Evolutionary conservation across 2,329 filamentous ascomycete genomes (phyloP).

Genomic region (Endoconidiophora polonica): DNA sequence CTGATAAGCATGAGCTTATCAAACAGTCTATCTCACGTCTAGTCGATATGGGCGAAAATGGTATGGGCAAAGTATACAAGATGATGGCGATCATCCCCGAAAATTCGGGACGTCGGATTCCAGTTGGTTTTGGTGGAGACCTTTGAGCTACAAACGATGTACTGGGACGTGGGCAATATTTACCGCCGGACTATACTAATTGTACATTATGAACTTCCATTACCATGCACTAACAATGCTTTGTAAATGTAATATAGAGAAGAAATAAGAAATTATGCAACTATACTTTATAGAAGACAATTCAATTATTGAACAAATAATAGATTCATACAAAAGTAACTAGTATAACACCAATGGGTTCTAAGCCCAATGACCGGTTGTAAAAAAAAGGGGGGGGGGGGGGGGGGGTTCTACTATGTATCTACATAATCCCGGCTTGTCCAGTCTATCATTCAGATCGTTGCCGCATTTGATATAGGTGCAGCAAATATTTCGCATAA

Average conservation of each 20-base stretch:
- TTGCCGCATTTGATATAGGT: too few relatives aligned
- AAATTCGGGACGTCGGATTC: conserved; percentile 53
- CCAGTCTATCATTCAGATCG: too few relatives aligned
- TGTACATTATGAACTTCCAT: too few relatives aligned
- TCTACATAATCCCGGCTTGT: too few relatives aligned
- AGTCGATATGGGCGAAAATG: conserved; percentile 63
- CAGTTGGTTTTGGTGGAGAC: conserved; percentile 83
- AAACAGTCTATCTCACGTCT: conserved; percentile 64
- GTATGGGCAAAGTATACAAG: conserved; percentile 94
- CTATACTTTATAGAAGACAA: conserved; percentile 7
- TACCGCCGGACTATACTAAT: too few relatives aligned
- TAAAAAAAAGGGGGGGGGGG: too few relatives aligned
- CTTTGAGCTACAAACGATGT: conserved; percentile 17
- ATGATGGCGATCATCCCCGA: conserved; percentile 79
- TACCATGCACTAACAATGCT: not conserved
- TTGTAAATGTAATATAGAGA: not conserved
- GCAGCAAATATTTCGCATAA: too few relatives aligned
- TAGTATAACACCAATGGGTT: not conserved
- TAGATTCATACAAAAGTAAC: not conserved
- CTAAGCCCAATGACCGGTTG: too few relatives aligned
- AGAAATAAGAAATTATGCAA: not conserved
- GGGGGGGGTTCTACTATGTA: too few relatives aligned
- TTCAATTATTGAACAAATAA: not conserved
- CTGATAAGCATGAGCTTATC: conserved; percentile 35
- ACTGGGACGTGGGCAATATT: too few relatives aligned